A percentile compares a stretch with the other conserved stretches of the same genome.
phyloP scores from a whole-genome alignment of 2,329 filamentous ascomycete genomes.

The Fusarium redolens region DNA sequence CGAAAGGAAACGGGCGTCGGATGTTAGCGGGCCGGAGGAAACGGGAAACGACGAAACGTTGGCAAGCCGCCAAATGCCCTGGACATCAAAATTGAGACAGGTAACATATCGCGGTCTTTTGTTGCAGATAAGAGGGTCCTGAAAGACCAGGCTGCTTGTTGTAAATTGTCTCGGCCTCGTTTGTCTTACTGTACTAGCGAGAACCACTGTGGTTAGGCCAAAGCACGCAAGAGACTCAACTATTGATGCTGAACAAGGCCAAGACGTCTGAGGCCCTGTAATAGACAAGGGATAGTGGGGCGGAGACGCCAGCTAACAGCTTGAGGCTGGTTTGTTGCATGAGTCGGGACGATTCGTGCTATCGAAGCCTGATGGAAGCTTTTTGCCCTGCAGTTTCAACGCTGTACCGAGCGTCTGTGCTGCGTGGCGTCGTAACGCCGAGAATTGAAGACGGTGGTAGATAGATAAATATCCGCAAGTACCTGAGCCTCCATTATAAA shows the following conservation, averaged over 20 bases:
- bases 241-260: constrained; percentile 13
- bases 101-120: constrained; percentile 2
- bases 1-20: constrained; percentile 30
- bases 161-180: constrained; percentile 18
- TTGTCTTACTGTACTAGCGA: constrained; percentile 22
- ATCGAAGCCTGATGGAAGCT: constrained; percentile 48
- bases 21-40: constrained; percentile 23
- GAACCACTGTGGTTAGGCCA: constrained; percentile 7
- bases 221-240: constrained; percentile 28
- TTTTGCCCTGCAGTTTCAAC: constrained; percentile 34
- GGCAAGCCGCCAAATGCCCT: background rate
- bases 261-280: constrained; percentile 11
- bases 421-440: constrained; percentile 39
- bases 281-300: constrained; percentile 35
- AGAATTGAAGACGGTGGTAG: constrained; percentile 18
- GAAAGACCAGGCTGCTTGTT: constrained; percentile 8
- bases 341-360: constrained; percentile 43
- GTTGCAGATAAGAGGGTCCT: constrained; percentile 14
- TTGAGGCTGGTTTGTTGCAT: constrained; percentile 38
- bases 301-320: constrained; percentile 36
- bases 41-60: constrained; percentile 16
- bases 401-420: constrained; percentile 29
- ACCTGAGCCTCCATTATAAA: background rate
- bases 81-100: background rate
- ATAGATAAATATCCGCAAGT: constrained; percentile 2